These are phyloP conservation scores for Oryza glaberrima DNA, from an alignment of 176 grass and related monocot genomes.

Conservation along the genomic window DNA sequence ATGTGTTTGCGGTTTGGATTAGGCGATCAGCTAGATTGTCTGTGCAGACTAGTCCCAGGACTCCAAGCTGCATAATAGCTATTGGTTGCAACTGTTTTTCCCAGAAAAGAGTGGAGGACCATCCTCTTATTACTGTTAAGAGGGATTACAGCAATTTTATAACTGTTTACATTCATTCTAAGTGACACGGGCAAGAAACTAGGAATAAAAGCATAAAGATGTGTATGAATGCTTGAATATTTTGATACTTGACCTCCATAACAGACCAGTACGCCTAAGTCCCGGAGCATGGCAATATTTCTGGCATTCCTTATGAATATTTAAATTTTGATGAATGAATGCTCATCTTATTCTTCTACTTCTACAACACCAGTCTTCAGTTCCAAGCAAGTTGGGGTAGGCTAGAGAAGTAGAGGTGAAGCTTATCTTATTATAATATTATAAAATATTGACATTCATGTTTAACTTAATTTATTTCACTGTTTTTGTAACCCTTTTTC, in stretches of 20 bases:
- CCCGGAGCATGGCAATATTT: conserved; percentile 1
- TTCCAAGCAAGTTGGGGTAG: neutral
- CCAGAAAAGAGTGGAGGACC: neutral
- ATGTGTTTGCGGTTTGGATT: neutral
- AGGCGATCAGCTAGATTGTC: neutral
- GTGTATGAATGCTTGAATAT: neutral
- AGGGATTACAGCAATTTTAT: neutral
- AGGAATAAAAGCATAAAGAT: neutral
- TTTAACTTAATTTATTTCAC: neutral
- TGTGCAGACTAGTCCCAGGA: neutral
- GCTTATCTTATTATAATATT: neutral
- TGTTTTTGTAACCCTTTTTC: neutral
- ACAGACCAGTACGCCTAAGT: neutral
- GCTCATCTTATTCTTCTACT: neutral
- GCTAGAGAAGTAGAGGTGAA: neutral
- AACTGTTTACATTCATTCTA: neutral
- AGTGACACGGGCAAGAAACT: neutral
- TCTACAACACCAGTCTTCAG: neutral
- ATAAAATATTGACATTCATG: neutral
- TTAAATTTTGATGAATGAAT: neutral
- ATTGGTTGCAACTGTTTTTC: neutral
- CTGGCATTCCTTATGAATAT: neutral
- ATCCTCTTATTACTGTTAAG: neutral
- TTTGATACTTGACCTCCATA: neutral
- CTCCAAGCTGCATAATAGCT: neutral